These are phyloP conservation scores for Gamsiella multidivaricata DNA, from an alignment of 192 early-diverging fungal genomes.

Conservation along the genomic window DNA sequence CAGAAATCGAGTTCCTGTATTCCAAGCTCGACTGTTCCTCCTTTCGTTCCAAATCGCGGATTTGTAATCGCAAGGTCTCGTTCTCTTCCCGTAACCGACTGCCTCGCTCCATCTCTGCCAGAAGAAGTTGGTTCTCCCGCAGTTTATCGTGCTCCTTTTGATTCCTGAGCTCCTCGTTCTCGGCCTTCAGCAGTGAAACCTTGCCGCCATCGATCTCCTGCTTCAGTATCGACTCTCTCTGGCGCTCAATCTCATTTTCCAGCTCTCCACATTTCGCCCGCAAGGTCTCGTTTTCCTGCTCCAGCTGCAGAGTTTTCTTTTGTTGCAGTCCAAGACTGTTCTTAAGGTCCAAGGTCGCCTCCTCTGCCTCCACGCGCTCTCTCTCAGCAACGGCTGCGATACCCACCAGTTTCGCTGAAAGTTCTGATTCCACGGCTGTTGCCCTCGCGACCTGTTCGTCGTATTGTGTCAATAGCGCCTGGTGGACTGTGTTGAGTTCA, in stretches of 20 bases:
- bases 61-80: constrained; percentile 33
- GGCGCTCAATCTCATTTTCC: constrained; percentile 49
- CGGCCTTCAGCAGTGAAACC: constrained; percentile 35
- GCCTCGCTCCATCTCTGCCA: constrained; percentile 48
- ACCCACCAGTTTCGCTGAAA: constrained; percentile 42
- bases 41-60: constrained; percentile 33
- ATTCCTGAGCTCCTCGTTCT: constrained; percentile 47
- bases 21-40: constrained; percentile 24
- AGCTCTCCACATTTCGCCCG: constrained; percentile 43
- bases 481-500: constrained; percentile 37
- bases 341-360: constrained; percentile 28
- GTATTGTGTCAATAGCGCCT: constrained; percentile 30
- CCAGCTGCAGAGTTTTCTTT: constrained; percentile 31
- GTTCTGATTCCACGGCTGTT: constrained; percentile 34
- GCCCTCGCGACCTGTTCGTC: constrained; percentile 33
- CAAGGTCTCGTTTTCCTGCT: constrained; percentile 40
- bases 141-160: constrained; percentile 43
- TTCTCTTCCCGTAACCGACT: constrained; percentile 46
- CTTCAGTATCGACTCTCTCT: constrained; percentile 47
- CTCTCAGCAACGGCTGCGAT: constrained; percentile 41
- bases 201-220: constrained; percentile 48
- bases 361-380: constrained; percentile 45
- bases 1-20: constrained; percentile 26
- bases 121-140: constrained; percentile 41
- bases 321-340: constrained; percentile 17